Evolutionary conservation across 441 rosid species (phyloP), one percentile per base, ranked within the genome.

Genomic region (Pelargonium citronellum): DNA sequence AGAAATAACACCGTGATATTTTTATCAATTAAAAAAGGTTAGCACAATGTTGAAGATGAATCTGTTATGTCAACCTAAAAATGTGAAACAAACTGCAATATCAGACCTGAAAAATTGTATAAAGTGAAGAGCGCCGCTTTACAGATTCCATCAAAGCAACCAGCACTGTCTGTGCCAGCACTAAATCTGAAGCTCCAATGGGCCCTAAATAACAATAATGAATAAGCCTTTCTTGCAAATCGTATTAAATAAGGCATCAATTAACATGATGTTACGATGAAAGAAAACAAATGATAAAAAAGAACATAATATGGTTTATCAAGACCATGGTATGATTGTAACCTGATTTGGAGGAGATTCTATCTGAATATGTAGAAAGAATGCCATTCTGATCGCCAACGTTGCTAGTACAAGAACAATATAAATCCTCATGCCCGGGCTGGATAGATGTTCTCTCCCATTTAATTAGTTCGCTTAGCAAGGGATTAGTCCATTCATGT

Each of bases 381-480:
- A 27, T 27, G 30, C 2, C 30, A 27, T 2, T 27, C 30, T 27
- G 30, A 2, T 27, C 30, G 30, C 30, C 30, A 27, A 27, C 2
- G 3, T 27, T 27, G 30, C 30, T 27, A 27, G 30, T 27, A 27
- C 2, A 1, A 27, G 30, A 27, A 77, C 19, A 55, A 51, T 44
- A 30, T 55, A 72, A 60, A 71, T 83, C 87, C 73, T 80, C 83
- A 57, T 82, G 74, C 67, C 74, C 79, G n/a, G 95, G 98, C 73
- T 78, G 81, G 53, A 89, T 83, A 62, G 46, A 78, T 57, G 19
- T 72, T 77, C 97, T 89, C 73, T 88, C 85, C 97, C 96, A 93
- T 60, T 81, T 78, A 71, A 88, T 86, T 78, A 91, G 79, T 67
- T 88, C 87, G 58, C 76, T 72, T 64, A 89, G 80, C 69, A 70